Conservation (phyloP, 1,284 basidiomycete genomes). For the Tilletia caries region DNA sequence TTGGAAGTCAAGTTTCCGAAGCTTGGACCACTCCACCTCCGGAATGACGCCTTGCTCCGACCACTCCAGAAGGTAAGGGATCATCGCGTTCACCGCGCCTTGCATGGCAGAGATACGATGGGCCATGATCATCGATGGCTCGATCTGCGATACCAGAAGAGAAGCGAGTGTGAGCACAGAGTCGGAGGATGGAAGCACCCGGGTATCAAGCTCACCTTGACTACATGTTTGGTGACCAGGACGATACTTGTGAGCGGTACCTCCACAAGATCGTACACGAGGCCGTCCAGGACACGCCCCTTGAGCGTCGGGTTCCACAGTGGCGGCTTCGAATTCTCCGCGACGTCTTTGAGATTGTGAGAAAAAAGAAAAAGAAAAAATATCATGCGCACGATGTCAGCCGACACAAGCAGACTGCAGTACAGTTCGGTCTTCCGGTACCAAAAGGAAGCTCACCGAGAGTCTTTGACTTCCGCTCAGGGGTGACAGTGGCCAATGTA, state of each 20-base stretch:
- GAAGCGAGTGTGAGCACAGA: not conserved
- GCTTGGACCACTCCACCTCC: constrained; percentile 70
- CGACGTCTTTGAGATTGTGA: too few species aligned
- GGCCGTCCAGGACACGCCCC: constrained; percentile 58
- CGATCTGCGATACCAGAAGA: constrained; percentile 57
- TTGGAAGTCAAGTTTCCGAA: constrained; percentile 86
- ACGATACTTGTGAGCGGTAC: constrained; percentile 74
- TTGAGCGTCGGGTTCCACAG: constrained; percentile 44
- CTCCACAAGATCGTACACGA: constrained; percentile 68
- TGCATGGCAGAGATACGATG: constrained; percentile 66
- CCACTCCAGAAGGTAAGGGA: constrained; percentile 48
- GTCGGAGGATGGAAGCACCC: too few species aligned
- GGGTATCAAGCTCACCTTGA: constrained; percentile 69
- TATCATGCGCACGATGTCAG: constrained; percentile 5
- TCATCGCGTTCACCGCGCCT: constrained; percentile 29
- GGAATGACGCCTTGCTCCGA: constrained; percentile 15
- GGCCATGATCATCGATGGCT: constrained; percentile 30
- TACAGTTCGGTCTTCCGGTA: constrained; percentile 14
- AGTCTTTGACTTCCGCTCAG: constrained; percentile 59
- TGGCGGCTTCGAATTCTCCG: constrained; percentile 65
- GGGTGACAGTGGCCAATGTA: constrained; percentile 67
- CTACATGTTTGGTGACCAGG: constrained; percentile 67
- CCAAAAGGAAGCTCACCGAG: constrained; percentile 14
- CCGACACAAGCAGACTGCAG: not conserved
- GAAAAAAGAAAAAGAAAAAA: too few species aligned